Conservation (phyloP, 306 rosid genomes). For the Medicago truncatula region MtrunA17r5.0-ANR NC_053043.1:6661001-6661500, state of each 20-base stretch:
- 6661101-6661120: conserved; percentile 33
- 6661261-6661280: not conserved
- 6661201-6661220: conserved; percentile 13
- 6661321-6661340: too few species aligned
- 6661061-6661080: not conserved
- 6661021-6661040: conserved; percentile 86
- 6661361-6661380: too few species aligned
- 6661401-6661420: too few species aligned
- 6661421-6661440: too few species aligned
- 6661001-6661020: conserved; percentile 87
- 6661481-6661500: too few species aligned
- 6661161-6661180: conserved; percentile 40
- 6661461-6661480: too few species aligned
- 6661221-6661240: conserved; percentile 13
- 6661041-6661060: conserved; percentile 89
- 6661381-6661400: too few species aligned
- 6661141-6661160: not conserved
- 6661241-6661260: not conserved
- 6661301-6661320: too few species aligned
- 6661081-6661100: conserved; percentile 20
- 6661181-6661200: conserved; percentile 45
- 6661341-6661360: too few species aligned
- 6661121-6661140: conserved; percentile 8
- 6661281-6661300: too few species aligned
- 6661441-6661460: too few species aligned